Base-by-base conservation (phyloP, 164 flowering plant genomes). In the Piper betle region DNA sequence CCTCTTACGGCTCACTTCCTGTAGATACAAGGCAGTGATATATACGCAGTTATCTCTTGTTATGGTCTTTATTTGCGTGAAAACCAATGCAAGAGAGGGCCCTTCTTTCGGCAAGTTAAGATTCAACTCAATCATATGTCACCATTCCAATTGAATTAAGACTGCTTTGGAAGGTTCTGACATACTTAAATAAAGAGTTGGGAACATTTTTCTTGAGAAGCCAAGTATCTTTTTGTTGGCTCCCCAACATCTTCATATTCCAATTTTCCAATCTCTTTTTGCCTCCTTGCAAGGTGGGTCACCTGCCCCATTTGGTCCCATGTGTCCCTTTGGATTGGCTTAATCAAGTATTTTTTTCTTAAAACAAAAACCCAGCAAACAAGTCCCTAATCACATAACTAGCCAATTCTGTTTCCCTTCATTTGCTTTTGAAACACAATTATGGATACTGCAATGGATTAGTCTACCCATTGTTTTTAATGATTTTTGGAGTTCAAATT, bases 141-240 rank as follows among this genome's bases (percentile, higher is more conserved):
- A 71, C 77, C 68, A 63, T 70, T 63, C 57, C 75, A 80, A 82
- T 83, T 77, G 75, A 67, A 60, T 73, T 67, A 77, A 84, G 86
- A 87, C 81, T 81, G 81, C 69, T 74, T 77, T 77, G 70, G 81
- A 77, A 78, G 82, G 70, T 68, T n/a, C 74, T 74, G 81, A 76
- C 84, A 82, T 72, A 78, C 80, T 79, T 82, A 86, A 83, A 82
- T 69, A 75, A 80, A 84, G 76, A 57, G 65, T 68, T 73, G n/a
- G 67, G 78, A 79, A 81, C 86, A 74, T 59, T 65, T 73, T 69
- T 82, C 80, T 80, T 70, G 79, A 77, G 88, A 88, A 86, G 96
- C 74, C 71, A 84, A 82, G 92, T 65, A 85, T 83, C 89, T 84
- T 82, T 82, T 61, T 67, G 40, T 66, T 71, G 54, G 70, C 74